These are phyloP conservation scores for Podaxis sp. DNA, from an alignment of 768 basidiomycete genomes.

Conservation along the genomic window DNA sequence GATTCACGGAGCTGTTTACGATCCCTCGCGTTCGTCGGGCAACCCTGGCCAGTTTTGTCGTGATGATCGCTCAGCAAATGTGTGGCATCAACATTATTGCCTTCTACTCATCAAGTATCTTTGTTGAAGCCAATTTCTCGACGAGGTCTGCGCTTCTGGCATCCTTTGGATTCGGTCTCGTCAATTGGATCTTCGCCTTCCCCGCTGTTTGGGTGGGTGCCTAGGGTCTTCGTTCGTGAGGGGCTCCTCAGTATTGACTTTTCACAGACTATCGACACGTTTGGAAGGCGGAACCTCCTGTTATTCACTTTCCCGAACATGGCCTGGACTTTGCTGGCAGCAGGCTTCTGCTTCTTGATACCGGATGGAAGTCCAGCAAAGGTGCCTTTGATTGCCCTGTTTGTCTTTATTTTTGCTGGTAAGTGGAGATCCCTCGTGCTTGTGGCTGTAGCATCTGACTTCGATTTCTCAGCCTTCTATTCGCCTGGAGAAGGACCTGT, in stretches of 20 bases:
- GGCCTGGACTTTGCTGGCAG: slow-evolving; percentile 67
- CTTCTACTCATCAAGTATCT: slow-evolving; percentile 77
- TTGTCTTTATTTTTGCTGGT: slow-evolving; percentile 41
- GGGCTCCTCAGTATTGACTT: slow-evolving; percentile 2
- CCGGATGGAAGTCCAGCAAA: slow-evolving; percentile 29
- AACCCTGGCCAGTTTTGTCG: slow-evolving; percentile 43
- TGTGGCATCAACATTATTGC: slow-evolving; percentile 74
- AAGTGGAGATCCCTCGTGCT: slow-evolving; percentile 3
- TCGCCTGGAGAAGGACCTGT: slow-evolving; percentile 88
- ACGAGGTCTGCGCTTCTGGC: slow-evolving; percentile 54
- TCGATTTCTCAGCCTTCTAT: slow-evolving; percentile 46
- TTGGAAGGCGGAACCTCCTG: slow-evolving; percentile 69
- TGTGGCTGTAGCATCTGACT: background rate
- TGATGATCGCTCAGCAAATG: slow-evolving; percentile 73
- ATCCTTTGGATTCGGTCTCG: slow-evolving; percentile 60
- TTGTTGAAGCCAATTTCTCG: slow-evolving; percentile 52
- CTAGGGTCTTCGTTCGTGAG: too few relatives aligned
- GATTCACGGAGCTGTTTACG: slow-evolving; percentile 64
- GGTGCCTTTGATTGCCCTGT: slow-evolving; percentile 39
- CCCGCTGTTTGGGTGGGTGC: slow-evolving; percentile 53
- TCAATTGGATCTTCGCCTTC: slow-evolving; percentile 59
- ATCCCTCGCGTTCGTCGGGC: slow-evolving; percentile 58
- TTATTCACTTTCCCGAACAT: slow-evolving; percentile 78
- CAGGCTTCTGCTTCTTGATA: slow-evolving; percentile 68
- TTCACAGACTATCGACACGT: slow-evolving; percentile 61